Base-by-base conservation (phyloP, 179 eudicot species). In the Actinidia chinensis region DNA sequence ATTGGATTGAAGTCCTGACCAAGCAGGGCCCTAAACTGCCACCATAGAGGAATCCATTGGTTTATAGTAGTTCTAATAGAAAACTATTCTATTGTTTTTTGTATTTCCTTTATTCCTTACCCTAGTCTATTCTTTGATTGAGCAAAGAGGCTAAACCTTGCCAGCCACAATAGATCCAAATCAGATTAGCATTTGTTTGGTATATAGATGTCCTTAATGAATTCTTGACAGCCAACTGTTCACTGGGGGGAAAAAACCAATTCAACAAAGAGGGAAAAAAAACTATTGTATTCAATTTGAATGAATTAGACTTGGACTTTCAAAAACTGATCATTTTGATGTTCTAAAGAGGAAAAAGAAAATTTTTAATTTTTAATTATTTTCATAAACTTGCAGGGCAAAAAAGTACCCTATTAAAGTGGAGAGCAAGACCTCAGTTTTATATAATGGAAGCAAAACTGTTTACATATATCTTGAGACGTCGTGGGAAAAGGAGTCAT, bases 401-500 rank as follows among this genome's bases (percentile, higher is more conserved):
- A 94, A 91, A 86, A 89, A 87, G 61, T 96, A 86, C 76, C 97
- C 99, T 8, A 91, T 96, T 58, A 94, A 90, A 87, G 82, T 96
- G 77, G 98, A 94, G 89, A 89, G 87, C 86, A 87, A 87, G 82
- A 82, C 80, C 61, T 76, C 86, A 46, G 80, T 76, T 36, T 75
- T 92, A 81, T 94, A 92, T 76, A 81, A 81, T 74, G 91, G 90
- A 79, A 87, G 88, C 81, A 91, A 89, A 84, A 82, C 80, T 67
- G 63, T 94, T 59, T 89, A 89, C 80, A 79, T 96, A 60, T 96
- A 88, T 86, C 89, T 90, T 15, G 98, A 94, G 82, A 96, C 98
- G 33, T 87, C 92, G 7, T 87, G 86, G 86, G 97, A 94, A 81
- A 96, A 96, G 81, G 99, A 96, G 83, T 89, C 98, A 55, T 96